A percentile compares a stretch with the other conserved stretches of the same genome.
Conservation (phyloP, 75 land plant species). For the Isoetes taiwanensis region DNA sequence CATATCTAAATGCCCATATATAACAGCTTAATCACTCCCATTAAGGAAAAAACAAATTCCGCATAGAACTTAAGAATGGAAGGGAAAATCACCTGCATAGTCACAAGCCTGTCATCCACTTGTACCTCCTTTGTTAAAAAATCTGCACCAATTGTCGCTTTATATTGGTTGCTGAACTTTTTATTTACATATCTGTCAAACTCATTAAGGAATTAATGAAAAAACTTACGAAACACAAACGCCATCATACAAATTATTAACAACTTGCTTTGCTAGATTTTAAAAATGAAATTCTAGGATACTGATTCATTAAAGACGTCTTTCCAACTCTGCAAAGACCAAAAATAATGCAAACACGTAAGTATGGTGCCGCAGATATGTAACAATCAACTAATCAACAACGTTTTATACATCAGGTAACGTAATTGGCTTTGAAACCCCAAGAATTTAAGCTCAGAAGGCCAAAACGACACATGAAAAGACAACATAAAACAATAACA, state of each 20-base stretch:
- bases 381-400: neutral
- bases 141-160: conserved; percentile 69
- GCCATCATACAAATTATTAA: neutral
- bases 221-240: neutral
- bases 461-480: neutral
- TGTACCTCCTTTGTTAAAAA: conserved; percentile 59
- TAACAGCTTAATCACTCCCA: conserved; percentile 4
- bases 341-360: neutral
- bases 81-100: conserved; percentile 54
- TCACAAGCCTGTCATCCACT: conserved; percentile 48
- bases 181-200: conserved; percentile 36
- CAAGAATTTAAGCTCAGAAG: neutral
- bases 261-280: neutral
- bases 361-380: neutral
- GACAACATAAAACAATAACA: neutral
- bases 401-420: neutral
- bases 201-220: neutral
- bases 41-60: neutral
- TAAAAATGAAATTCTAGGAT: conserved; percentile 19
- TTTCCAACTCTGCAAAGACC: conserved; percentile 58
- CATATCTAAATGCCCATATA: conserved; percentile 37
- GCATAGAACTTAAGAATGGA: neutral
- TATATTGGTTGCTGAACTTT: conserved; percentile 46
- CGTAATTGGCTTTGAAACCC: neutral
- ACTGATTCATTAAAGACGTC: conserved; percentile 85